Conservation (phyloP, 2,329 filamentous ascomycete genomes). For the Ophiostoma ulmi region DNA sequence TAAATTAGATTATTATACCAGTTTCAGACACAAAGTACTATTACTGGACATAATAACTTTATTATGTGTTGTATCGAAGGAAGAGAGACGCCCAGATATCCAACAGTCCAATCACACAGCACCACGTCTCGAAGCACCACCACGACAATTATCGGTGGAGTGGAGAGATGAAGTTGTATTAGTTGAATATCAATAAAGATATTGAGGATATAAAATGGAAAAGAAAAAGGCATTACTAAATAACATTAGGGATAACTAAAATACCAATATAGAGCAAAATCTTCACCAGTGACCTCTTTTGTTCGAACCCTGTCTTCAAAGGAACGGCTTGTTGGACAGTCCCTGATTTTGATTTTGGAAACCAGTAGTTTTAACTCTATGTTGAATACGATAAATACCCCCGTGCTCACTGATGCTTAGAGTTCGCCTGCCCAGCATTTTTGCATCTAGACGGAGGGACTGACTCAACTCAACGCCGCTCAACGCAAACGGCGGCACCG, state of each 20-base stretch:
- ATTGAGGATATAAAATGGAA: neutral
- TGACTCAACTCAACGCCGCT: neutral
- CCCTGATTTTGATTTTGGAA: neutral
- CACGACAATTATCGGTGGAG: constrained; percentile 19
- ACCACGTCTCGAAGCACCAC: constrained; percentile 28
- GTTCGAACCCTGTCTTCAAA: neutral
- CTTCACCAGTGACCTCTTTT: neutral
- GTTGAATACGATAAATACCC: too few species aligned
- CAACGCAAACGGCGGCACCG: neutral
- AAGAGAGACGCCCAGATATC: constrained; percentile 12
- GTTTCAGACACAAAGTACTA: neutral
- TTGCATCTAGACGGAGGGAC: neutral
- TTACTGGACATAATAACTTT: neutral
- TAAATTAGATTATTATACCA: neutral
- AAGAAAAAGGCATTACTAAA: neutral
- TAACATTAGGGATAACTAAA: neutral
- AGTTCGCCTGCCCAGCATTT: neutral
- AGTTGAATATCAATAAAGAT: neutral
- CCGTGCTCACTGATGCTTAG: too few species aligned
- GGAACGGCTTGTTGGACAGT: neutral
- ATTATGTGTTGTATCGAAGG: constrained; percentile 12
- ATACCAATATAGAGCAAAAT: neutral
- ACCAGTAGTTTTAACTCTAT: too few species aligned
- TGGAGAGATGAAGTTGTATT: constrained; percentile 2
- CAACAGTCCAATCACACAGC: constrained; percentile 25